Evolutionary conservation across 1,284 basidiomycete species (phyloP).

Genomic region (Ustilago hordei): DNA sequence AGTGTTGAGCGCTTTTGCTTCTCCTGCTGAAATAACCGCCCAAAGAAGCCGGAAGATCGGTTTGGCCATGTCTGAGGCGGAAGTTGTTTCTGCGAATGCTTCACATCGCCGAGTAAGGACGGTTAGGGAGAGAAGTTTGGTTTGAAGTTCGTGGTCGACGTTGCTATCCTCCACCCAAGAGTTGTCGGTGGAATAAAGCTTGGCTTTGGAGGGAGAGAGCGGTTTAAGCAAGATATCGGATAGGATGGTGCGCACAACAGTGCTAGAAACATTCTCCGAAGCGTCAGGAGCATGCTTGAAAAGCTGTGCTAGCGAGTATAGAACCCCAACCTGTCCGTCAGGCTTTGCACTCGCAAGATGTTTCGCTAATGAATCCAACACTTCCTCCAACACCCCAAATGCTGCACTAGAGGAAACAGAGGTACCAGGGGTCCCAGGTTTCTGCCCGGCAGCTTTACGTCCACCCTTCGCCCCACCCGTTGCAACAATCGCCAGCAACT

Average conservation of each 20-base stretch:
- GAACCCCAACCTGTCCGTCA: constrained; percentile 76
- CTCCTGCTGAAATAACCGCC: constrained; percentile 49
- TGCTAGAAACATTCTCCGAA: constrained; percentile 83
- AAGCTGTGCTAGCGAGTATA: constrained; percentile 81
- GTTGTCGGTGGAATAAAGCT: constrained; percentile 32
- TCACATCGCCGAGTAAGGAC: constrained; percentile 57
- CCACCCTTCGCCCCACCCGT: constrained; percentile 39
- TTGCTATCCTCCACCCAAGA: constrained; percentile 58
- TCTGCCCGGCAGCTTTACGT: constrained; percentile 27
- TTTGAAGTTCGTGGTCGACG: constrained; percentile 39
- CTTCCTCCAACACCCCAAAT: constrained; percentile 50
- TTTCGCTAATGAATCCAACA: constrained; percentile 75
- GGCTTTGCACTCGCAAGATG: constrained; percentile 74
- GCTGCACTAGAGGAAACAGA: constrained; percentile 39
- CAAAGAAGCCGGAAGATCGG: constrained; percentile 61
- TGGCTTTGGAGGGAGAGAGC: constrained; percentile 26
- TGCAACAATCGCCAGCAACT: constrained; percentile 75
- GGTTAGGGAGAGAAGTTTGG: constrained; percentile 51
- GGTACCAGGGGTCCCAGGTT: constrained; percentile 26
- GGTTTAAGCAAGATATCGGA: constrained; percentile 56
- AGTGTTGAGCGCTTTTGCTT: constrained; percentile 50
- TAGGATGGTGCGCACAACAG: constrained; percentile 80
- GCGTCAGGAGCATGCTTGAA: constrained; percentile 78
- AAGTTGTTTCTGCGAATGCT: constrained; percentile 45
- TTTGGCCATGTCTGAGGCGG: constrained; percentile 48